A percentile compares a stretch with the other conserved stretches of the same genome.
Conservation (phyloP, 2,329 filamentous ascomycete genomes). For the Cordyceps tenuipes region DNA sequence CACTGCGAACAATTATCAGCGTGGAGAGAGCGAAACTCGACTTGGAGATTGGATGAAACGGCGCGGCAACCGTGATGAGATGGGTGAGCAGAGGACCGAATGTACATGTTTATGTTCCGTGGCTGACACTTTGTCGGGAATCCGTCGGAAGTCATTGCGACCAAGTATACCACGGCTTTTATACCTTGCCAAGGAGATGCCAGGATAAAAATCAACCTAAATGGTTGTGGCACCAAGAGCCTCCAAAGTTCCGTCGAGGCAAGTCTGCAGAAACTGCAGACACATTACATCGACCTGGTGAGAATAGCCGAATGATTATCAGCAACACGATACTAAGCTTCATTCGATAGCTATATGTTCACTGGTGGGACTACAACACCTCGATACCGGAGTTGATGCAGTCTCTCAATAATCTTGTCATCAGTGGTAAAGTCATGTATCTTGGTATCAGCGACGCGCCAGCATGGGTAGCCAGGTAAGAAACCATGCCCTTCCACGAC, state of each 20-base stretch:
- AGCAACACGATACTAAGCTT: neutral
- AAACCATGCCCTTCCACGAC: neutral
- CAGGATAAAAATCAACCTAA: constrained; percentile 42
- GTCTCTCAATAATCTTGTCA: constrained; percentile 52
- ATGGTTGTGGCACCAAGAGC: constrained; percentile 55
- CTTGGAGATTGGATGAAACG: constrained; percentile 64
- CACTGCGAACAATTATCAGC: constrained; percentile 61
- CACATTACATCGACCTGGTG: constrained; percentile 60
- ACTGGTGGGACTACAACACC: constrained; percentile 64
- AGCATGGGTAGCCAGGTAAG: constrained; percentile 54
- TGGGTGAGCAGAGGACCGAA: constrained; percentile 24
- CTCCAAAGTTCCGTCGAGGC: constrained; percentile 45
- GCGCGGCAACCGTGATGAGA: constrained; percentile 55
- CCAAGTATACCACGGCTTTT: constrained; percentile 59
- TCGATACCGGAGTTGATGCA: constrained; percentile 51
- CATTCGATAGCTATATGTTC: constrained; percentile 48
- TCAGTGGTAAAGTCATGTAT: constrained; percentile 53
- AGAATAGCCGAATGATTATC: constrained; percentile 8
- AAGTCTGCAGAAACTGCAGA: constrained; percentile 54
- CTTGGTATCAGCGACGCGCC: constrained; percentile 61
- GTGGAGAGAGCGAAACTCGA: constrained; percentile 54
- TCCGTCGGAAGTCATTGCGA: constrained; percentile 47
- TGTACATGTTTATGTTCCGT: too few relatives aligned
- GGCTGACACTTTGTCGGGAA: neutral
- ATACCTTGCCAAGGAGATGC: constrained; percentile 25